These are phyloP conservation scores for Scleromitrula shiraiana DNA, from an alignment of 2,329 filamentous ascomycete species.

Conservation along the genomic window DNA sequence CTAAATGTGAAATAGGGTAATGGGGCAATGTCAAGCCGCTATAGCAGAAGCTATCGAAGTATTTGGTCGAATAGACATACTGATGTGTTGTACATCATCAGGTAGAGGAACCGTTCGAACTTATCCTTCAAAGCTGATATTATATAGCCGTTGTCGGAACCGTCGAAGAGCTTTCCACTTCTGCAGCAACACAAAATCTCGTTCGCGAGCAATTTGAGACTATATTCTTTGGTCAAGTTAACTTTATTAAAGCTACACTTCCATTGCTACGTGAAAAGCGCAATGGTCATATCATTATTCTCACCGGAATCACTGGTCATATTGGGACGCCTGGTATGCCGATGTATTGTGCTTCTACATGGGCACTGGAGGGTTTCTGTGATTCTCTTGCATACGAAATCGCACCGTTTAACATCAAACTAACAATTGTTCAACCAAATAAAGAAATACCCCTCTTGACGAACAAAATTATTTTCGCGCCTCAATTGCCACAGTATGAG, in stretches of 20 bases:
- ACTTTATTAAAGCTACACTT: slow-evolving; percentile 84
- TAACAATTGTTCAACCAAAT: slow-evolving; percentile 92
- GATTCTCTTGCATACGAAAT: slow-evolving; percentile 95
- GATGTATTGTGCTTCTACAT: slow-evolving; percentile 86
- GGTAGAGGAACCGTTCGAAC: slow-evolving; percentile 38
- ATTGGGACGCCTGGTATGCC: slow-evolving; percentile 86
- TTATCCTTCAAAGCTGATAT: not conserved
- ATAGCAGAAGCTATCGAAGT: slow-evolving; percentile 77
- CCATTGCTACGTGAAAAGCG: slow-evolving; percentile 72
- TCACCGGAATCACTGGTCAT: slow-evolving; percentile 86
- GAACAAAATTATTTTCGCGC: slow-evolving; percentile 78
- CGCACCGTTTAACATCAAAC: slow-evolving; percentile 91
- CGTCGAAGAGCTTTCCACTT: slow-evolving; percentile 80
- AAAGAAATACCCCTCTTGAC: slow-evolving; percentile 85
- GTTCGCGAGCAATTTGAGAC: slow-evolving; percentile 88
- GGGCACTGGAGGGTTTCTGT: slow-evolving; percentile 93
- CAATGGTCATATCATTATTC: slow-evolving; percentile 81
- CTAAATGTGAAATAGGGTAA: slow-evolving; percentile 23
- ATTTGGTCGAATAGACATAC: slow-evolving; percentile 82
- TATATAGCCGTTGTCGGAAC: slow-evolving; percentile 71
- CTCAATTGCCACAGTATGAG: slow-evolving; percentile 63
- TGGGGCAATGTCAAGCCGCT: slow-evolving; percentile 47
- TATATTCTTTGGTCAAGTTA: slow-evolving; percentile 92
- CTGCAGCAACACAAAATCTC: slow-evolving; percentile 63
- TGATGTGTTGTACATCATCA: slow-evolving; percentile 85